These are phyloP conservation scores for Nadsonia fulvescens DNA, from an alignment of 805 yeast species.

Conservation along the genomic window DNA sequence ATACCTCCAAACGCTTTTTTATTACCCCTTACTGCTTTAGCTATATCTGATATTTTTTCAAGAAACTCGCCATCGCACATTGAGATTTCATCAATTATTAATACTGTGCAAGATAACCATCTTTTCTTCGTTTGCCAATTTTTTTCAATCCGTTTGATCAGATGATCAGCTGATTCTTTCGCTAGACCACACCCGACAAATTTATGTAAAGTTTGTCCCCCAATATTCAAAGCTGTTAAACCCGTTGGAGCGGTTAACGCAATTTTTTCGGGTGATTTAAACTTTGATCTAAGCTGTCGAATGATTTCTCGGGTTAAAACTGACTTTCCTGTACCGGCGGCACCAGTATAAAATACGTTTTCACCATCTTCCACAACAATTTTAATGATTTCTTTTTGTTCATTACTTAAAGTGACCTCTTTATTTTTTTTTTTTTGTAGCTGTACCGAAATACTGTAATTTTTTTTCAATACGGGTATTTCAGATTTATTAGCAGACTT, in stretches of 20 bases:
- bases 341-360: slow-evolving; percentile 82
- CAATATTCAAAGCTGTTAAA: slow-evolving; percentile 74
- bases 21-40: slow-evolving; percentile 35
- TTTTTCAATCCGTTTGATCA: slow-evolving; percentile 29
- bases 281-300: slow-evolving; percentile 22
- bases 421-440: no score
- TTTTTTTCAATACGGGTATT: no score
- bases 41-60: slow-evolving; percentile 54
- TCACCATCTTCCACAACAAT: slow-evolving; percentile 37
- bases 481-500: no score
- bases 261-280: slow-evolving; percentile 29
- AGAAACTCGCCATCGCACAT: slow-evolving; percentile 73
- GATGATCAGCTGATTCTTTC: slow-evolving; percentile 24
- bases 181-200: slow-evolving; percentile 71
- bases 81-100: slow-evolving; percentile 81
- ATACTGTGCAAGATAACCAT: slow-evolving; percentile 53
- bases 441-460: no score
- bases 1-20: slow-evolving; percentile 79
- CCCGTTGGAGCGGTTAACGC: slow-evolving; percentile 86
- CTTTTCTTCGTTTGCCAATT: slow-evolving; percentile 26
- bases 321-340: slow-evolving; percentile 98
- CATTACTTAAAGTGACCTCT: no score
- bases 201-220: slow-evolving; percentile 67
- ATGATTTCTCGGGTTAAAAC: slow-evolving; percentile 54
- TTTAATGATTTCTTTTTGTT: slow-evolving; percentile 37